phyloP scores from a whole-genome alignment of 2,329 filamentous ascomycete genomes.

The Pseudophaeomoniella oleicola region DNA sequence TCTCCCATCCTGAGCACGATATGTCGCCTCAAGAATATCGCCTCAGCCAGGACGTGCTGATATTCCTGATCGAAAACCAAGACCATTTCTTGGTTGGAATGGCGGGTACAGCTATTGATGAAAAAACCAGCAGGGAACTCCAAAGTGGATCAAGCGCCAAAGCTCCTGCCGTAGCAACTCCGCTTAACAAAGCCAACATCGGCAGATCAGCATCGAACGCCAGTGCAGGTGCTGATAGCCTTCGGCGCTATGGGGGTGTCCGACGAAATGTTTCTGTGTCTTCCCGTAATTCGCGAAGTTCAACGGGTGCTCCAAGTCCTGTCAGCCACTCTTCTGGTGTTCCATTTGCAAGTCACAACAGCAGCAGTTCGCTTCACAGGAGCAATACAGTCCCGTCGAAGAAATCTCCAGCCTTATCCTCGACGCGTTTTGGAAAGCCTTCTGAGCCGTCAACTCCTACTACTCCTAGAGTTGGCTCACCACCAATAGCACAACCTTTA shows the following conservation, averaged over 20 bases:
- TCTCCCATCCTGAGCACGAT: slow-evolving; percentile 85
- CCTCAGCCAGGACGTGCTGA: slow-evolving; percentile 89
- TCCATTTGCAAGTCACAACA: slow-evolving; percentile 34
- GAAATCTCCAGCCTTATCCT: slow-evolving; percentile 58
- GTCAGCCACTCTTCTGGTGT: slow-evolving; percentile 42
- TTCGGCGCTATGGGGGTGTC: slow-evolving; percentile 60
- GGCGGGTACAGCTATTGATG: slow-evolving; percentile 96
- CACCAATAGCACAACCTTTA: slow-evolving; percentile 15
- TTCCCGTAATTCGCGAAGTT: slow-evolving; percentile 69
- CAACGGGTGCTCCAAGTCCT: slow-evolving; percentile 56
- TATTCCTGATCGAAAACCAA: slow-evolving; percentile 96
- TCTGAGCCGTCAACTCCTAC: slow-evolving; percentile 28
- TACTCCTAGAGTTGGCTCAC: slow-evolving; percentile 28
- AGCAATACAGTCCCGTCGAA: slow-evolving; percentile 94
- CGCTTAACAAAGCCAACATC: slow-evolving; percentile 36
- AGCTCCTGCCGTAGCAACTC: slow-evolving; percentile 33
- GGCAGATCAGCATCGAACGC: slow-evolving; percentile 72
- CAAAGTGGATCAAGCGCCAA: slow-evolving; percentile 50
- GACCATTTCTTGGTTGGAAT: slow-evolving; percentile 97
- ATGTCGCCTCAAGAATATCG: slow-evolving; percentile 93
- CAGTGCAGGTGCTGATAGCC: slow-evolving; percentile 76
- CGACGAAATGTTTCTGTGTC: slow-evolving; percentile 85
- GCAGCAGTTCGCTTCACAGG: slow-evolving; percentile 46
- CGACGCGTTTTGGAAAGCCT: slow-evolving; percentile 50
- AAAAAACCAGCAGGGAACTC: slow-evolving; percentile 52